phyloP scores from a whole-genome alignment of 495 filamentous ascomycete species.

The Aspergillus hancockii region DNA sequence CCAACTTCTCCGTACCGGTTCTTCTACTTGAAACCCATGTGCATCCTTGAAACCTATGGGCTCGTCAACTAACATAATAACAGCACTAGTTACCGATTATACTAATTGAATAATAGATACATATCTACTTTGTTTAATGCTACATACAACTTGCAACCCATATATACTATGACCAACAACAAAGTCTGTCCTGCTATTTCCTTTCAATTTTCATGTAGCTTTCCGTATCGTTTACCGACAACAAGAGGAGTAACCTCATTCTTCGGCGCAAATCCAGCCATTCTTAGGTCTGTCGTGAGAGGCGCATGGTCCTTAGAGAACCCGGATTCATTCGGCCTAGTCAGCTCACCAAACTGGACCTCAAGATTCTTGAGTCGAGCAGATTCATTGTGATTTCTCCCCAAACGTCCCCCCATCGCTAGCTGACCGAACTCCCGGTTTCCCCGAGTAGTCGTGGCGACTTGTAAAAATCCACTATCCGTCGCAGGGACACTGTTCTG shows the following conservation, averaged over 20 bases:
- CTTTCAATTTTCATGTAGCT: background rate
- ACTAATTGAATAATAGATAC: no score
- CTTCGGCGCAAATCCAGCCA: background rate
- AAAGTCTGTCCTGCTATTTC: background rate
- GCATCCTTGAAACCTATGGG: no score
- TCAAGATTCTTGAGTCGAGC: background rate
- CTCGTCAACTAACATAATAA: no score
- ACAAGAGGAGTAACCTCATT: background rate
- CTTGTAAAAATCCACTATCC: background rate
- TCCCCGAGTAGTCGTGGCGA: constrained; percentile 1
- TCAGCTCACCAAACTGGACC: background rate
- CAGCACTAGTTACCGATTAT: no score
- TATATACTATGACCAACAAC: no score
- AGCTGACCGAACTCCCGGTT: background rate
- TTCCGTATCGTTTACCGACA: background rate
- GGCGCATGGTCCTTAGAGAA: background rate
- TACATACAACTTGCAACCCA: no score
- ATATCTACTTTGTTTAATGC: no score
- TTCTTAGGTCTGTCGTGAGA: background rate
- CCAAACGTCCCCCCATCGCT: background rate
- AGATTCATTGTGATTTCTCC: background rate
- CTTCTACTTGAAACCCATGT: no score
- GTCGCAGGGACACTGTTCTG: constrained; percentile 1
- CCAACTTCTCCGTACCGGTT: no score
- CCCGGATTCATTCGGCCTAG: background rate